Evolutionary conservation across 208 protist genomes (phyloP), one percentile per base, ranked within the genome.

Genomic region (Wallacemonas sp.): DNA sequence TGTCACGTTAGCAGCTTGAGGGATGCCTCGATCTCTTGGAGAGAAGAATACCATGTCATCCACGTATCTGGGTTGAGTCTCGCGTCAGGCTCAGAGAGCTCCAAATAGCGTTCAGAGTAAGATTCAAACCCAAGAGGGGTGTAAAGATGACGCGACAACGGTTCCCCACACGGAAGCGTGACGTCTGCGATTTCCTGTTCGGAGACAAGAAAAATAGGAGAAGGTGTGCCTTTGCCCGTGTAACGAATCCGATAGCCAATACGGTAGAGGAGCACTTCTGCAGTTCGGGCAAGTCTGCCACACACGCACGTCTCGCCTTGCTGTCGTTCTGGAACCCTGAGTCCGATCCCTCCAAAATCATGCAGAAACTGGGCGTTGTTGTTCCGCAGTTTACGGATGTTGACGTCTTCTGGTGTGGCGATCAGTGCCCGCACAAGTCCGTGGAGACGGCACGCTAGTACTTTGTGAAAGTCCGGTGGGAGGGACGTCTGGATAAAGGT

Each of bases 211-310:
- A 39, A 39, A 1, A 61, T 32, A 39, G 85, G 46, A 3, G 62
- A 73, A 1, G 55, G 63, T 26, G 67, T 71, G 32, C 72, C 60
- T 2, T 38, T 41, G 1, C 63, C 67, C 12, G 85, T 85, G 76
- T 96, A 96, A 21, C 73, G 71, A 21, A 92, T 72, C 1, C 34
- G 41, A 55, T 94, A 96, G 15, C 91, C 87, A n/a, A 94, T 67
- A 19, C 60, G 57, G 41, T 76, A 79, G 81, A 78, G 87, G 29
- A 96, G 29, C 21, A 73, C 55, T 66, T 96, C 85, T 1, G 79
- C 68, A 1, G 71, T 39, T 24, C n/a, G 46, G 10, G 70, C 29
- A 1, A 80, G 26, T 0, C 21, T 5, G 1, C 44, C 21, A 54
- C 84, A 93, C 27, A 39, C 33, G 36, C 76, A 82, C 19, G 2